Conservation (phyloP, 2,329 filamentous ascomycete species). For the Penicillium sclerotigenum region DNA sequence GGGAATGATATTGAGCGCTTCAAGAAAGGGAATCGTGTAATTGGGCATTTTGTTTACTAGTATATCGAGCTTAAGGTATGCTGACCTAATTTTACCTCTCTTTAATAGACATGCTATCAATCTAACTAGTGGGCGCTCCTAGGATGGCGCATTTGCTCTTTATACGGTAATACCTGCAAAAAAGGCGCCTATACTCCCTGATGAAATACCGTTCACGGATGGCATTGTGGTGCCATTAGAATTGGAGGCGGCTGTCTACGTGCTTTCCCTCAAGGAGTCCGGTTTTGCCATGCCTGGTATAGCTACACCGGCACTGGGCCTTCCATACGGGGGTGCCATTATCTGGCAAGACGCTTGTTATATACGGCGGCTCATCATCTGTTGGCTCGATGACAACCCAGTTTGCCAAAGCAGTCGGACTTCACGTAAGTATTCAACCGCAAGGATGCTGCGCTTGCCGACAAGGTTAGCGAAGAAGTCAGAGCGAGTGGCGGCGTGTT, state of each 20-base stretch:
- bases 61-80: not conserved
- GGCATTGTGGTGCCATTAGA: not conserved
- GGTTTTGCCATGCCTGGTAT: not conserved
- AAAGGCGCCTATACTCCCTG: not conserved
- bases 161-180: not conserved
- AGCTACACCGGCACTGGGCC: not conserved
- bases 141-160: not conserved
- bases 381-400: not conserved
- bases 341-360: not conserved
- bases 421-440: not conserved
- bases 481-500: not conserved
- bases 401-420: not conserved
- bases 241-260: not conserved
- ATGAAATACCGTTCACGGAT: not conserved
- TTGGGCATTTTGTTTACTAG: not conserved
- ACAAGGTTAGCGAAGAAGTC: not conserved
- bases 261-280: not conserved
- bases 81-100: not conserved
- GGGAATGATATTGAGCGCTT: not conserved
- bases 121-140: not conserved
- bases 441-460: not conserved
- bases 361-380: not conserved
- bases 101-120: not conserved
- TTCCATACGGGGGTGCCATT: not conserved
- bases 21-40: not conserved